Evolutionary conservation across 2,329 filamentous ascomycete species (phyloP).

Genomic region (Fusarium begoniae): DNA sequence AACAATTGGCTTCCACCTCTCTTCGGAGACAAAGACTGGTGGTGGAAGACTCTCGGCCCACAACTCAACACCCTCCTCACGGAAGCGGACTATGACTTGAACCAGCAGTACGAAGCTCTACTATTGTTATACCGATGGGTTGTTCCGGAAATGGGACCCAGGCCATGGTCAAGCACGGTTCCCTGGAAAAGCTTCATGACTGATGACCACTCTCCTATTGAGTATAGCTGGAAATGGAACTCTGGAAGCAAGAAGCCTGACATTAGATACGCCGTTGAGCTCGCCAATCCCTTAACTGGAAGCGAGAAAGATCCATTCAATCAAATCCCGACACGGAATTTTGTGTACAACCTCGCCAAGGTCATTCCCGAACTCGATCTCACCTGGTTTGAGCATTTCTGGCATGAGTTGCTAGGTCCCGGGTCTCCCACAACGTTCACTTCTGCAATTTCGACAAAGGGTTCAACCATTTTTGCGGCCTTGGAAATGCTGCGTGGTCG

Average conservation of each 20-base stretch:
- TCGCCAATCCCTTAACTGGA: background rate
- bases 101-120: background rate
- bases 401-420: background rate
- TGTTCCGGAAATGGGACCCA: background rate
- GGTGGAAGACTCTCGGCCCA: background rate
- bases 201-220: background rate
- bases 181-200: background rate
- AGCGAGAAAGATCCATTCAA: background rate
- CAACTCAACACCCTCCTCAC: background rate
- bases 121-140: background rate
- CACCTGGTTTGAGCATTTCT: conserved; percentile 1
- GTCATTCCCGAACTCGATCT: background rate
- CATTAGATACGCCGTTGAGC: background rate
- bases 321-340: background rate
- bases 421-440: background rate
- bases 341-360: background rate
- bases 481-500: background rate
- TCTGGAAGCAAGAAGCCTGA: background rate
- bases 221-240: conserved; percentile 9
- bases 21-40: background rate
- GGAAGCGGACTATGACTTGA: background rate
- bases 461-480: background rate
- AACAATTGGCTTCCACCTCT: background rate
- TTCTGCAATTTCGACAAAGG: background rate
- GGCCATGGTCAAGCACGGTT: background rate